Evolutionary conservation across 495 filamentous ascomycete species (phyloP).

Genomic region (Rostrohypoxylon terebratum): DNA sequence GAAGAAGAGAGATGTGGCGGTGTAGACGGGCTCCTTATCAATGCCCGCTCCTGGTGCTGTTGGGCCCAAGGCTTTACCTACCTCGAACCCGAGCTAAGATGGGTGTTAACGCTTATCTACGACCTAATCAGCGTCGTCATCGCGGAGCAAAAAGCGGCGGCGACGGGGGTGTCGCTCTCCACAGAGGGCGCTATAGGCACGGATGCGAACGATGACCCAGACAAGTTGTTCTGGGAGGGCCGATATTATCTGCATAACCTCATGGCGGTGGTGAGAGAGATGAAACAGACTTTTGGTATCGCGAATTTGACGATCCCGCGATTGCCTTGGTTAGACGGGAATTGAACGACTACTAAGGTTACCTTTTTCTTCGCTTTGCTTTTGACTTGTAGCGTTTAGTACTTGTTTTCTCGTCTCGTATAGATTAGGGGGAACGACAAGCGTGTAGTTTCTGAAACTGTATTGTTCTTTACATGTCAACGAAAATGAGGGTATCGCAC

Average conservation of each 20-base stretch:
- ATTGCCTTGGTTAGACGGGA: conserved; percentile 7
- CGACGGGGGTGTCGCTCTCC: neutral
- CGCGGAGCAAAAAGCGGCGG: conserved; percentile 21
- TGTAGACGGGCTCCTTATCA: conserved; percentile 22
- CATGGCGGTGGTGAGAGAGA: conserved; percentile 22
- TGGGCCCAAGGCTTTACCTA: conserved; percentile 34
- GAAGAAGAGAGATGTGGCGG: neutral
- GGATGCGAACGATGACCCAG: neutral
- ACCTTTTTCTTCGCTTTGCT: conserved; percentile 1
- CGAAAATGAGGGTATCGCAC: neutral
- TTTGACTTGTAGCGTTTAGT: conserved; percentile 2
- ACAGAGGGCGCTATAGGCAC: neutral
- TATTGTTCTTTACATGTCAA: neutral
- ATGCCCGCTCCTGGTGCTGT: conserved; percentile 39
- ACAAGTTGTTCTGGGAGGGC: conserved; percentile 28
- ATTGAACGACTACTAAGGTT: neutral
- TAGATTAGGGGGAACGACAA: conserved; percentile 13
- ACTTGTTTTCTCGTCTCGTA: neutral
- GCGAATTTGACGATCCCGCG: conserved; percentile 22
- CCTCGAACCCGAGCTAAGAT: conserved; percentile 41
- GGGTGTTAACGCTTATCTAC: conserved; percentile 40
- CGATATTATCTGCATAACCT: conserved; percentile 36
- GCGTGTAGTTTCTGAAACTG: conserved; percentile 8
- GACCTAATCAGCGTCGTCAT: conserved; percentile 31
- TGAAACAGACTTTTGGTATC: conserved; percentile 33